phyloP scores from a whole-genome alignment of 148 eudicot species.

The Camellia lanceoleosa region DNA sequence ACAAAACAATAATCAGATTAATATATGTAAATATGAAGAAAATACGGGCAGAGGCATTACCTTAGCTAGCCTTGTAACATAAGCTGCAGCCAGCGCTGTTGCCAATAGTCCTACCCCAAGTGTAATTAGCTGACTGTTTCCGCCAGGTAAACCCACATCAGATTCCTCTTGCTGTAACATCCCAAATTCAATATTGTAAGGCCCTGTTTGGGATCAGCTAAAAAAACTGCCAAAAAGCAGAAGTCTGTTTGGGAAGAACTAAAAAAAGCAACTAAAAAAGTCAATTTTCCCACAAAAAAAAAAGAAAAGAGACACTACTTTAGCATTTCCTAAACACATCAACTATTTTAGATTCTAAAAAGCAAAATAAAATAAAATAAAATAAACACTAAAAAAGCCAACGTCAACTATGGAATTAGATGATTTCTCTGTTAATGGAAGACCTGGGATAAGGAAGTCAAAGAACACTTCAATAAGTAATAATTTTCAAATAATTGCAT shows the following conservation, averaged over 20 bases:
- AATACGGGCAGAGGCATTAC: slow-evolving; percentile 28
- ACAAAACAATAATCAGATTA: too few species aligned
- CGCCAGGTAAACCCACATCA: slow-evolving; percentile 51
- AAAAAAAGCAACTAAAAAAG: too few species aligned
- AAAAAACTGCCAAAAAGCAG: too few species aligned
- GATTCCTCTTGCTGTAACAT: slow-evolving; percentile 85
- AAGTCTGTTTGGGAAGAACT: too few species aligned
- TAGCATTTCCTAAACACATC: too few species aligned
- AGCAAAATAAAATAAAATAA: too few species aligned
- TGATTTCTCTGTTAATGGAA: too few species aligned
- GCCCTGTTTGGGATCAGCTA: neutral
- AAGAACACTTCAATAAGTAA: neutral
- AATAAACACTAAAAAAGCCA: too few species aligned
- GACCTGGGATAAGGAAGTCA: too few species aligned
- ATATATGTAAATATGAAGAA: neutral
- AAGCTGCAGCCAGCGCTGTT: slow-evolving; percentile 84
- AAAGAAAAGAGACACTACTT: too few species aligned
- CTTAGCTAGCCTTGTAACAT: slow-evolving; percentile 88
- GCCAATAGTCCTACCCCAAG: slow-evolving; percentile 81
- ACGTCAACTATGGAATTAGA: neutral
- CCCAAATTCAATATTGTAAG: slow-evolving; percentile 3
- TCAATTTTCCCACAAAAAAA: too few species aligned
- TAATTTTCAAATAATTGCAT: neutral
- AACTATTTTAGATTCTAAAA: too few species aligned
- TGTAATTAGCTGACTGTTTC: slow-evolving; percentile 71